These are phyloP conservation scores for Thraustochytrium sp. DNA, from an alignment of 352 stramenopile genomes.

Conservation along the genomic window DNA sequence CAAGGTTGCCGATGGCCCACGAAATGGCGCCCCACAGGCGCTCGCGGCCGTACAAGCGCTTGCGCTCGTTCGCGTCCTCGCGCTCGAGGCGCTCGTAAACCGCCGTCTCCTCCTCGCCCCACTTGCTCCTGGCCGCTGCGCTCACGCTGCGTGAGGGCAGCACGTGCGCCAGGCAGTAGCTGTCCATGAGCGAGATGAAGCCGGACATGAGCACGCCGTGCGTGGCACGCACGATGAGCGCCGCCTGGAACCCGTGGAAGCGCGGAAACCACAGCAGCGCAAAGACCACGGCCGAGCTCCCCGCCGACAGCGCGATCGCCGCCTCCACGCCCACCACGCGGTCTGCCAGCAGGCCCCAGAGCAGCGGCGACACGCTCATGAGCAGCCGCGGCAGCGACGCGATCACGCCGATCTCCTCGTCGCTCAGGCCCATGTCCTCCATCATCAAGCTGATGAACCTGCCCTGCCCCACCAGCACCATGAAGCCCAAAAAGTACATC, in stretches of 20 bases:
- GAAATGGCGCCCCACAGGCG: conserved; percentile 9
- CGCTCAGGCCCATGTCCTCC: neutral
- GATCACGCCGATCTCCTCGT: conserved; percentile 4
- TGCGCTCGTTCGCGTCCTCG: neutral
- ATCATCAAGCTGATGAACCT: conserved; percentile 22
- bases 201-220: conserved; percentile 7
- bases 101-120: too few species aligned
- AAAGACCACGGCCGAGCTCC: neutral
- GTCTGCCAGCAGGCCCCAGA: conserved; percentile 29
- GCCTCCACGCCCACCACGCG: neutral
- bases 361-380: neutral
- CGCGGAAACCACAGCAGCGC: neutral
- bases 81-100: neutral
- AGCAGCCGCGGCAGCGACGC: neutral
- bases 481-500: neutral
- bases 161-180: conserved; percentile 22
- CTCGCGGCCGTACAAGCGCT: conserved; percentile 1
- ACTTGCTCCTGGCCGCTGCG: too few species aligned
- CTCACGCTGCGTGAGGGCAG: neutral
- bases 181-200: neutral
- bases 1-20: neutral
- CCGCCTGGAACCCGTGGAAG: neutral
- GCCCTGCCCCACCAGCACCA: neutral
- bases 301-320: neutral
- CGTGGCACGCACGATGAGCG: neutral